Evolutionary conservation across 1,139 yeast species (phyloP).

Genomic region (Sugiyamaella japonica): DNA sequence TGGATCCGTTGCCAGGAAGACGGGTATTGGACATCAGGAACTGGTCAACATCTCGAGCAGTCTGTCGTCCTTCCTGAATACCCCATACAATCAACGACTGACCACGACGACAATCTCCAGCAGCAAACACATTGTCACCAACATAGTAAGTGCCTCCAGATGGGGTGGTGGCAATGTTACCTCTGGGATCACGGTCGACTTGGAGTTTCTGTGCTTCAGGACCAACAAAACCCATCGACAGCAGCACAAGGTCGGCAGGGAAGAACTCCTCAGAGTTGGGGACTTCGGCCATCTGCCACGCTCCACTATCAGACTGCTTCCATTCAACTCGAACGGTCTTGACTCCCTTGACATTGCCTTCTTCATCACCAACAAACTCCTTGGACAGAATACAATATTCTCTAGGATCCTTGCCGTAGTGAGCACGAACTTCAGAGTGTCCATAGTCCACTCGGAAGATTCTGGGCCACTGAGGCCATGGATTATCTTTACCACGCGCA

Average conservation of each 20-base stretch:
- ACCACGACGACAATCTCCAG: slow-evolving; percentile 99
- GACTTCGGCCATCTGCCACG: slow-evolving; percentile 98
- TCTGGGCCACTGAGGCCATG: slow-evolving; percentile 99
- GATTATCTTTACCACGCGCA: slow-evolving; percentile 88
- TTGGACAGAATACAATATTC: slow-evolving; percentile 93
- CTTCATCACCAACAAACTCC: slow-evolving; percentile 92
- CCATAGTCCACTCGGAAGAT: slow-evolving; percentile 97
- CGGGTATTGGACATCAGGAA: slow-evolving; percentile 75
- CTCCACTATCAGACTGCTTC: slow-evolving; percentile 93
- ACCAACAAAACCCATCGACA: slow-evolving; percentile 97
- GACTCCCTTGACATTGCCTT: slow-evolving; percentile 88
- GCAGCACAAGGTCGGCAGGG: slow-evolving; percentile 90
- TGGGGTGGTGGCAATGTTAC: slow-evolving; percentile 67
- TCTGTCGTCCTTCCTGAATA: slow-evolving; percentile 98
- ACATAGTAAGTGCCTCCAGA: slow-evolving; percentile 60
- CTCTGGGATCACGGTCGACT: slow-evolving; percentile 76
- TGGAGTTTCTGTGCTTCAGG: slow-evolving; percentile 84
- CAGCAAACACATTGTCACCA: slow-evolving; percentile 74
- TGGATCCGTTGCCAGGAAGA: slow-evolving; percentile 92
- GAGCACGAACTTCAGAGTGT: slow-evolving; percentile 91
- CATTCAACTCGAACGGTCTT: slow-evolving; percentile 97
- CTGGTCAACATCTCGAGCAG: slow-evolving; percentile 90
- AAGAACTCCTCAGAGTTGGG: slow-evolving; percentile 93
- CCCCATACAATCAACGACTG: slow-evolving; percentile 99
- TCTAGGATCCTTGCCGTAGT: slow-evolving; percentile 96